These are phyloP conservation scores for Aspergillus carlsbadensis DNA, from an alignment of 495 filamentous ascomycete species.

Conservation along the genomic window DNA sequence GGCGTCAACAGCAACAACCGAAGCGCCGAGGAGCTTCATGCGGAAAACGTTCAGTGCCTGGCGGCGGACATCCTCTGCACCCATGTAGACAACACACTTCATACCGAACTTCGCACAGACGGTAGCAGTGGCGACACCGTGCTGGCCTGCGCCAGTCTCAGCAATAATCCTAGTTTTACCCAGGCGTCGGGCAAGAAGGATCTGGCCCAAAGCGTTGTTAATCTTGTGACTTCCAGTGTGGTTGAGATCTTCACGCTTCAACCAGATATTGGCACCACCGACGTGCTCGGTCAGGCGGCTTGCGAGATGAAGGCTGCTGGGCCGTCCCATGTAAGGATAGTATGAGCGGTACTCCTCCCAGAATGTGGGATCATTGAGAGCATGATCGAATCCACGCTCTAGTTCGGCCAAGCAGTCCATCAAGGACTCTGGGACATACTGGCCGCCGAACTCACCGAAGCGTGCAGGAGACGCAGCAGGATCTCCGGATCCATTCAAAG, in stretches of 20 bases:
- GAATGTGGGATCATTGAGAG: slow-evolving; percentile 82
- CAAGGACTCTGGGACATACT: slow-evolving; percentile 95
- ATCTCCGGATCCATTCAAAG: slow-evolving; percentile 59
- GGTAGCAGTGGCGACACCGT: slow-evolving; percentile 92
- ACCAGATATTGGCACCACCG: slow-evolving; percentile 89
- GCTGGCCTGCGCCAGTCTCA: slow-evolving; percentile 94
- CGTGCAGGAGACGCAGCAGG: slow-evolving; percentile 66
- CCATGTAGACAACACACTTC: slow-evolving; percentile 96
- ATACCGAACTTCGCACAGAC: slow-evolving; percentile 97
- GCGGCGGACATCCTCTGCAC: slow-evolving; percentile 87
- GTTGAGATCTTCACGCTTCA: slow-evolving; percentile 94
- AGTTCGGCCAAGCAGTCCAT: slow-evolving; percentile 96
- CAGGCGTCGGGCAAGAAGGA: slow-evolving; percentile 74
- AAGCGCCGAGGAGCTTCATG: slow-evolving; percentile 91
- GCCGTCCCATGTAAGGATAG: slow-evolving; percentile 97
- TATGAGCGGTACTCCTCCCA: slow-evolving; percentile 97
- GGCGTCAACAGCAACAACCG: slow-evolving; percentile 82
- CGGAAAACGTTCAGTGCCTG: slow-evolving; percentile 96
- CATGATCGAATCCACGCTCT: slow-evolving; percentile 84
- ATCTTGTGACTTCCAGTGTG: slow-evolving; percentile 90
- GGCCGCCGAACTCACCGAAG: slow-evolving; percentile 97
- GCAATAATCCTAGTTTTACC: slow-evolving; percentile 95
- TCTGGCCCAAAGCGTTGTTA: slow-evolving; percentile 92
- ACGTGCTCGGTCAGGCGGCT: slow-evolving; percentile 84
- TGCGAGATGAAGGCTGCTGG: slow-evolving; percentile 85